A percentile compares a stretch with the other conserved stretches of the same genome.
phyloP scores from a whole-genome alignment of 176 grass and related monocot species.

The Rhynchospora pubera region DNA sequence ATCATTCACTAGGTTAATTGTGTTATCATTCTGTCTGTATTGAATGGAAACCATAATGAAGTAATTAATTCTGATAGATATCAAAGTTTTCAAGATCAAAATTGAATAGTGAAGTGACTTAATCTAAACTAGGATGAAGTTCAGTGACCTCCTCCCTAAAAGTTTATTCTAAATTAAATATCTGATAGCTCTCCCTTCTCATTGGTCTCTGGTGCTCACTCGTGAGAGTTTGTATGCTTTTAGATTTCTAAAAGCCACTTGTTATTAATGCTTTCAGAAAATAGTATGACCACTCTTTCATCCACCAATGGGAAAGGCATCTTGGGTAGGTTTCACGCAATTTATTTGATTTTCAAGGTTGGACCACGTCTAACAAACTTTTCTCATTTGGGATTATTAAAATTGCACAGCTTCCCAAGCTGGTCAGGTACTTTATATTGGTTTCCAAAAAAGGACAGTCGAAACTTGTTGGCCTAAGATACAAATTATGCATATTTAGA shows the following conservation, averaged over 20 bases:
- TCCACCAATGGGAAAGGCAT: slow-evolving; percentile 14
- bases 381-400: neutral
- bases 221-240: neutral
- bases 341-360: slow-evolving; percentile 2
- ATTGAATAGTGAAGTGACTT: too few relatives aligned
- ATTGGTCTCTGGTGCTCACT: neutral
- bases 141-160: too few relatives aligned
- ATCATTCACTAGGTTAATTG: too few relatives aligned
- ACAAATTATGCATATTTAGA: neutral
- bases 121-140: too few relatives aligned
- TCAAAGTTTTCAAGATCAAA: too few relatives aligned
- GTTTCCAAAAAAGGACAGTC: neutral
- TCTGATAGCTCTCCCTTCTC: neutral
- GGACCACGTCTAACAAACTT: slow-evolving; percentile 12
- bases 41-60: too few relatives aligned
- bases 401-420: neutral
- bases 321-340: slow-evolving; percentile 11
- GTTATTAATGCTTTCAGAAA: neutral
- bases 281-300: neutral
- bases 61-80: too few relatives aligned
- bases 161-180: neutral
- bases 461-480: neutral
- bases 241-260: neutral
- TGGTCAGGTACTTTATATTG: neutral
- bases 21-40: too few relatives aligned